Evolutionary conservation across 2,329 filamentous ascomycete genomes (phyloP).

Genomic region (Canariomyces notabilis): DNA sequence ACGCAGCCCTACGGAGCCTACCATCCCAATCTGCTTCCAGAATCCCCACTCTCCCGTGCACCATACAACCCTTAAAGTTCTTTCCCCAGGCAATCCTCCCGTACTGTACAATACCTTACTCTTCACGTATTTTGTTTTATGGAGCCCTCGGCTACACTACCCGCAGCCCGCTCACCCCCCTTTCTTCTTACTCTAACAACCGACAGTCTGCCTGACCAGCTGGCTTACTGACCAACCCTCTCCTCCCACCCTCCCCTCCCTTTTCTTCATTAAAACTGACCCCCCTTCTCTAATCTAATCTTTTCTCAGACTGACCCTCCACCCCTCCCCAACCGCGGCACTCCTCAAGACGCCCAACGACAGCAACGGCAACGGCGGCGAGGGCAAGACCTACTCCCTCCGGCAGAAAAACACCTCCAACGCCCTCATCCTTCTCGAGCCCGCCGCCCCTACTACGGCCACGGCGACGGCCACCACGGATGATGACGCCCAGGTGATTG

Average conservation of each 20-base stretch:
- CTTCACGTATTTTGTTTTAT: no score
- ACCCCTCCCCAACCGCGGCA: constrained; percentile 47
- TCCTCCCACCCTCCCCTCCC: no score
- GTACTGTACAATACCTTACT: neutral
- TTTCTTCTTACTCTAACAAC: constrained; percentile 6
- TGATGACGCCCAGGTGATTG: constrained; percentile 4
- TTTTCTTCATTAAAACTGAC: no score
- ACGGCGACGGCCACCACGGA: constrained; percentile 13
- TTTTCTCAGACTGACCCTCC: constrained; percentile 46
- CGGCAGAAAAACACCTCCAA: constrained; percentile 66
- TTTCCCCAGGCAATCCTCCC: neutral
- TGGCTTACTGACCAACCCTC: constrained; percentile 17
- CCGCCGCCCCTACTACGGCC: constrained; percentile 19
- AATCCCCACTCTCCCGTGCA: constrained; percentile 14
- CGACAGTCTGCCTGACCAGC: neutral
- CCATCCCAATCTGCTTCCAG: no score
- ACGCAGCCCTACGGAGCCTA: no score
- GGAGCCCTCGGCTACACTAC: no score
- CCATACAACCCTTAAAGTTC: neutral
- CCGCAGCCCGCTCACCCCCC: no score
- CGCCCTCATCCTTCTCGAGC: constrained; percentile 52
- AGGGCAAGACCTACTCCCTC: constrained; percentile 49
- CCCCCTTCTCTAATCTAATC: no score
- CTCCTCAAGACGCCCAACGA: constrained; percentile 44
- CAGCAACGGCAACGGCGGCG: neutral